Evolutionary conservation across 352 stramenopile genomes (phyloP), one percentile per base, ranked within the genome.

Genomic region (Phytophthora pini): DNA sequence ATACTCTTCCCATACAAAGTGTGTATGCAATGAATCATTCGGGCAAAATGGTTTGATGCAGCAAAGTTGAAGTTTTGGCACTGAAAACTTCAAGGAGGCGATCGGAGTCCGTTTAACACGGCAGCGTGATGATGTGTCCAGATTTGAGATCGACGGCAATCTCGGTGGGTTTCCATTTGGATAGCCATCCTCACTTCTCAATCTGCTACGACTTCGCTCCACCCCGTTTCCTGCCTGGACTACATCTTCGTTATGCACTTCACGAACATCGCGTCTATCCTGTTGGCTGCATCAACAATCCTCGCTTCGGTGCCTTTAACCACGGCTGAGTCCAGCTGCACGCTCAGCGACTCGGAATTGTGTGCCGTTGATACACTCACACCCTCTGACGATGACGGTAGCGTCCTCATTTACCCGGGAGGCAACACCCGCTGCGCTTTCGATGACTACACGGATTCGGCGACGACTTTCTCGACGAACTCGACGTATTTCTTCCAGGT

Each of bases 401-500:
- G 69, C 31, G 61, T 69, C 11, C 55, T 81, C 26, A 70, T 84
- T n/a, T 84, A 81, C 49, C 74, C 77, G 0, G 72, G 76, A 15
- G 72, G 69, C 47, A 71, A 73, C 51, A 83, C 77, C 15, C 77
- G 74, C 45, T 82, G 72, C 26, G 76, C 76, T 5, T 81, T 80
- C 32, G 77, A 83, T 67, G 64, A 70, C 48, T 81, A 72, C 27
- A 27, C 32, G 17, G 55, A 75, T 41, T 43, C 36, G 15, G 20
- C 36, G 36, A 76, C 65, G 10, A 53, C 26, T n/a, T 81, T 73
- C 59, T 53, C 47, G 29, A 61, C 74, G 20, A 76, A 74, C 63
- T 50, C 73, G 9, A 82, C 75, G 11, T 87, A 73, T 52, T 82
- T 82, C 55, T 84, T 84, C 63, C 73, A 83, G 49, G 70, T 84